Conservation (phyloP, 345 rosid species). For the Syzygium oleosum region DNA sequence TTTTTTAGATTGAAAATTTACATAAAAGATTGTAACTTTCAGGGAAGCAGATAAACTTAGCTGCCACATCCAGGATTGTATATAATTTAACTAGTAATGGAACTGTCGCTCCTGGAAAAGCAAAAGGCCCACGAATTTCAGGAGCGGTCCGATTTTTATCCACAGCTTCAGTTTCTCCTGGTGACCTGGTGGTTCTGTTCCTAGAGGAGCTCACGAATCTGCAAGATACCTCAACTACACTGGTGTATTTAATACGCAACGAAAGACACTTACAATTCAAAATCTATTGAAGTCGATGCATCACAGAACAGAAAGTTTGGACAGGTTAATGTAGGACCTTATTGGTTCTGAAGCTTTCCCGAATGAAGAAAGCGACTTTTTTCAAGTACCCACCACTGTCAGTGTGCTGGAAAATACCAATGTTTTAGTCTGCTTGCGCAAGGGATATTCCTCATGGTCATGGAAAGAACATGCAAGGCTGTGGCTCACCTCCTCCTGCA, state of each 20-base stretch:
- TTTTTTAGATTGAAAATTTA: not conserved
- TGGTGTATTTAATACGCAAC: not conserved
- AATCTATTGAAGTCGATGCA: not conserved
- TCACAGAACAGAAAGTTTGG: not conserved
- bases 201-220: not conserved
- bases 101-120: not conserved
- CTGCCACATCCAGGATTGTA: not conserved
- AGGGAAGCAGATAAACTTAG: not conserved
- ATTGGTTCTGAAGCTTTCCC: not conserved
- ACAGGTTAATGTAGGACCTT: not conserved
- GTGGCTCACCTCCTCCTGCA: not conserved
- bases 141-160: not conserved
- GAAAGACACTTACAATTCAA: not conserved
- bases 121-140: not conserved
- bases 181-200: not conserved
- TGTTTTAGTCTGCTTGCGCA: not conserved
- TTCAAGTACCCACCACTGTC: not conserved
- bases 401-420: not conserved
- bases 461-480: not conserved
- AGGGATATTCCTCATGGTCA: not conserved
- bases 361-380: not conserved
- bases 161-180: not conserved
- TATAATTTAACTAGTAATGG: not conserved
- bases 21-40: not conserved
- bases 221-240: not conserved